Percentiles rank a stretch among this genome's conserved stretches.
Evolutionary conservation across 2,329 filamentous ascomycete species (phyloP).

Genomic region (Chrysoporthe austroafricana): DNA sequence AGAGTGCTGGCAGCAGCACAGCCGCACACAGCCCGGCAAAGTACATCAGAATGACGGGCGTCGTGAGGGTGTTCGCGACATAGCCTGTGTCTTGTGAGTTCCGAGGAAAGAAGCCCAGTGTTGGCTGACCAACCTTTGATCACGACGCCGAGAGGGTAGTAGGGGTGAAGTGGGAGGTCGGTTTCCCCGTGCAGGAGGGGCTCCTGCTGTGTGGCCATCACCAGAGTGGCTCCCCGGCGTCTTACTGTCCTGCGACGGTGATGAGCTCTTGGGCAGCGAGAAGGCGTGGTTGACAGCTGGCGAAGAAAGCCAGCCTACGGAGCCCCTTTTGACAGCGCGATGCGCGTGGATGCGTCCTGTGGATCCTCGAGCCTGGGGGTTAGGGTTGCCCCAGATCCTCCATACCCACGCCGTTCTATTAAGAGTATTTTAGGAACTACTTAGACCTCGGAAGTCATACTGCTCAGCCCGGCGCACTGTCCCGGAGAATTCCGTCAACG

Average conservation of each 20-base stretch:
- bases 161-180: constrained; percentile 57
- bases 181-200: neutral
- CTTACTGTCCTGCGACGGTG: neutral
- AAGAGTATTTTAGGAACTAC: too few species aligned
- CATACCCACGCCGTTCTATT: too few species aligned
- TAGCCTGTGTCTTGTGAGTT: constrained; percentile 50
- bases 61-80: constrained; percentile 65
- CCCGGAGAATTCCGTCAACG: neutral
- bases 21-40: constrained; percentile 61
- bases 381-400: neutral
- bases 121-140: constrained; percentile 71
- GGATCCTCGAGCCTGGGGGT: neutral
- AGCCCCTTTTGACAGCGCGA: neutral
- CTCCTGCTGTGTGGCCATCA: neutral
- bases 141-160: constrained; percentile 68
- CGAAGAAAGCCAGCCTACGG: neutral
- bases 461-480: neutral
- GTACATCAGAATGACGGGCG: constrained; percentile 60
- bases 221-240: too few species aligned
- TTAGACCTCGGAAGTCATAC: too few species aligned
- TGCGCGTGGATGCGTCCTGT: too few species aligned
- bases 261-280: neutral
- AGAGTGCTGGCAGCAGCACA: constrained; percentile 49
- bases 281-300: neutral
- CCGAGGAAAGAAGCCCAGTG: constrained; percentile 57